phyloP scores from a whole-genome alignment of 495 filamentous ascomycete genomes.

The Penicillium coprophilum region DNA sequence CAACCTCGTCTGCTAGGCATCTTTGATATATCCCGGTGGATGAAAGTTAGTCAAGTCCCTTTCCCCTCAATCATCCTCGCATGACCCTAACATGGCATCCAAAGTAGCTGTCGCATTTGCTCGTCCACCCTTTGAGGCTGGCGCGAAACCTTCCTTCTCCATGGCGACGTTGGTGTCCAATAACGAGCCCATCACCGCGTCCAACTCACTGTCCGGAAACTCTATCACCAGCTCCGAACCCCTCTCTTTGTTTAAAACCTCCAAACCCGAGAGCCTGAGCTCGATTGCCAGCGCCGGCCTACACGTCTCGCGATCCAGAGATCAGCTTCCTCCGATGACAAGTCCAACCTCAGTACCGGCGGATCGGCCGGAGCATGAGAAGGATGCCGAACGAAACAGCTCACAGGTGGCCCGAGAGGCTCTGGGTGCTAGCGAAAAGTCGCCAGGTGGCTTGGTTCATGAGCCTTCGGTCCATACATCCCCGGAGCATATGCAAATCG shows the following conservation, averaged over 20 bases:
- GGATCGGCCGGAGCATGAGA: conserved; percentile 40
- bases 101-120: conserved; percentile 63
- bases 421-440: conserved; percentile 45
- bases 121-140: conserved; percentile 38
- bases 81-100: conserved; percentile 63
- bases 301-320: conserved; percentile 44
- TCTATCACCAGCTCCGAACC: conserved; percentile 37
- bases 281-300: conserved; percentile 49
- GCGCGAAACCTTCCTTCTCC: conserved; percentile 38
- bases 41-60: conserved; percentile 23
- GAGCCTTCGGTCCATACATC: conserved; percentile 34
- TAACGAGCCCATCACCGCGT: conserved; percentile 44
- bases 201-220: conserved; percentile 35
- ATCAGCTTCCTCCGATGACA: conserved; percentile 36
- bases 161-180: conserved; percentile 52
- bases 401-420: conserved; percentile 49
- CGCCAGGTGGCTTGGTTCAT: conserved; percentile 28
- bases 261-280: conserved; percentile 45
- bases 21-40: conserved; percentile 13
- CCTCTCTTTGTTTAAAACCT: conserved; percentile 35
- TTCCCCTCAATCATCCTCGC: conserved; percentile 4
- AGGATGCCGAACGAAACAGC: conserved; percentile 40
- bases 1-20: conserved; percentile 14
- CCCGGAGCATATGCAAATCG: conserved; percentile 49
- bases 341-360: conserved; percentile 28